Evolutionary conservation across 768 basidiomycete species (phyloP), one percentile per base, ranked within the genome.

Genomic region (Kwoniella dendrophila): DNA sequence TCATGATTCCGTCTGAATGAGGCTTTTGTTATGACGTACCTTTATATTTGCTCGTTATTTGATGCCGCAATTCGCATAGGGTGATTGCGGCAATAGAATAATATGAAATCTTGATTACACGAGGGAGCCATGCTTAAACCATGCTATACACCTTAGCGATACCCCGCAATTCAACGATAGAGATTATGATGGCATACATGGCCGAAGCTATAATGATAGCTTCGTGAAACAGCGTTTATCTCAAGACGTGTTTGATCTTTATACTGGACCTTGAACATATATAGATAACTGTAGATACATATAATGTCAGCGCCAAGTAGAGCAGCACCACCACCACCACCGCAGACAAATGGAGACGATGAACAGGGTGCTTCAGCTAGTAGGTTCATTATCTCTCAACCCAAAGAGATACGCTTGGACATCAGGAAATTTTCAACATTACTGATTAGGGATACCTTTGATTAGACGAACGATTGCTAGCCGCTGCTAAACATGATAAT

Each of bases 401-500:
- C 6, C 44, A 36, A 4, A 34, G 24, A 27, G 16, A 6, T 36
- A 52, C 51, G 51, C 32, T 56, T 43, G 54, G 54, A 22, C 40
- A n/a, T 20, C 49, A 12, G 24, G 49, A 7, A 16, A 11, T 51
- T 24, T 5, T 29, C 20, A 18, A 20, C 2, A 18, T 45, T 32
- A 40, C 40, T 36, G 22, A 32, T 41, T 26, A 18, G 48, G 14
- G 7, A 49, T 27, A 18, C 43, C 20, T n/a, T 3, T 33, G n/a
- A 11, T 3, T 60, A 91, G 90, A 90, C 74, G 86, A 89, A 78
- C 82, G 85, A 55, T 81, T 92, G 36, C 80, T 91, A 30, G 85
- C 85, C 29, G 90, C 89, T 10, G 90, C 89, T 30, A 85, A 88
- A 71, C 68, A 77, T 18, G 90, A 92, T 80, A 86, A 89, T 77